A percentile compares a stretch with the other conserved stretches of the same genome.
phyloP scores from a whole-genome alignment of 805 yeast genomes.

The Ogataea neopini region DNA sequence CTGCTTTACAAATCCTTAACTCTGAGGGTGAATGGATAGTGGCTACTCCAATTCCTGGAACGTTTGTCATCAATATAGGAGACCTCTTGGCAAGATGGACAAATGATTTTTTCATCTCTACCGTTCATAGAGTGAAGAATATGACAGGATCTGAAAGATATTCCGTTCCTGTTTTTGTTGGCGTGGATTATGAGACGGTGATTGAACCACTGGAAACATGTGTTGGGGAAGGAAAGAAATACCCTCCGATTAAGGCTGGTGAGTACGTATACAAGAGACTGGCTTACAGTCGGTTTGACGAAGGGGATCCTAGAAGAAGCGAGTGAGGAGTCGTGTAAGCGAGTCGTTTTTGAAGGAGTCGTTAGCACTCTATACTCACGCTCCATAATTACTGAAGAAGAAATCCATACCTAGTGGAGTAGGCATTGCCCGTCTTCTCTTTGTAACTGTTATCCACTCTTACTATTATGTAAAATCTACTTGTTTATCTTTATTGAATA shows the following conservation, averaged over 20 bases:
- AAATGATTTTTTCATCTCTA: slow-evolving; percentile 37
- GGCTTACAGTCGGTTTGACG: slow-evolving; percentile 17
- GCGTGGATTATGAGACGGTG: slow-evolving; percentile 21
- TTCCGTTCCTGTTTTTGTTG: slow-evolving; percentile 30
- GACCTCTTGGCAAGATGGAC: slow-evolving; percentile 38
- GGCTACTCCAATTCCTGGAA: slow-evolving; percentile 35
- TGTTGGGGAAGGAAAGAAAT: slow-evolving; percentile 17
- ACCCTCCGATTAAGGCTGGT: slow-evolving; percentile 19
- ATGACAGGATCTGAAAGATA: slow-evolving; percentile 28
- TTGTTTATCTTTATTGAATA: too few relatives aligned
- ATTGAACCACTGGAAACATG: slow-evolving; percentile 28
- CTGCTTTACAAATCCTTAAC: slow-evolving; percentile 38
- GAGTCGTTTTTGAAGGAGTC: too few relatives aligned
- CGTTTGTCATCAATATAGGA: slow-evolving; percentile 40
- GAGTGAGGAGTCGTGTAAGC: too few relatives aligned
- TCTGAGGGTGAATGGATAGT: slow-evolving; percentile 36
- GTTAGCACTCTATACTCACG: too few relatives aligned
- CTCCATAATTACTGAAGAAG: too few relatives aligned
- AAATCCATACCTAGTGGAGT: too few relatives aligned
- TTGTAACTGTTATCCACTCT: too few relatives aligned
- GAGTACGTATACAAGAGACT: slow-evolving; percentile 20
- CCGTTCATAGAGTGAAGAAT: slow-evolving; percentile 39
- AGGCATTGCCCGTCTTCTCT: too few relatives aligned
- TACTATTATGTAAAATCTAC: too few relatives aligned
- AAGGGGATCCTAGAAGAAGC: too few relatives aligned